Base-by-base conservation (phyloP, 768 basidiomycete species). In the Xerocomellus chrysenteron region DNA sequence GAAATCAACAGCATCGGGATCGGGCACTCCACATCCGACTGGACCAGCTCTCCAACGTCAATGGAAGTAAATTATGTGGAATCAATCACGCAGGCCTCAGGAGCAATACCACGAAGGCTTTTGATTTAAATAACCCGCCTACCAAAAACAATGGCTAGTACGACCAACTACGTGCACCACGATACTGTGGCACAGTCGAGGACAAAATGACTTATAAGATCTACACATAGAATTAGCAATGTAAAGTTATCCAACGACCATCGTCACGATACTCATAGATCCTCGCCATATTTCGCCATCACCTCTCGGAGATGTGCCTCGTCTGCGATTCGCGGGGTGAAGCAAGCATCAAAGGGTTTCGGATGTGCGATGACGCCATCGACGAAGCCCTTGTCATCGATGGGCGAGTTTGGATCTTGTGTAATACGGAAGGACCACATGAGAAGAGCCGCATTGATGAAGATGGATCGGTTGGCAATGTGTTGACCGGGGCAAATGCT, bases 401-500 rank as follows among this genome's bases (percentile, higher is more conserved):
- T 86, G 0, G 85, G 84, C 3, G 74, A 68, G 0, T 69, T 61
- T 0, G 81, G 78, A 60, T 86, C 82, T 30, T 79, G 64, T 4
- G 72, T 73, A 24, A 90, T 74, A 2, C 68, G 76, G 75, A 89
- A 88, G 0, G 86, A 82, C 85, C 86, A 88, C 35, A 86, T 68
- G 2, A 85, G 71, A 14, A 87, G 75, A 0, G 84, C 84, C 0
- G 83, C 79, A 55, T 85, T 88, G 59, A 89, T 74, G 62, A 85
- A 86, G 3, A 89, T 69, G 8, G 87, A 88, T 5, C 85, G 80
- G 69, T 72, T 68, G 19, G 69, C 86, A 33, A 89, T 80, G 65
- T 86, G 79, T 61, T 82, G 80, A 0, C 86, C 86, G 0, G 85
- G 86, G 56, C 86, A 89, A 6, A 87, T 76, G n/a, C 86, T 82